Conservation (phyloP, 495 filamentous ascomycete species). For the Penicillium manginii region DNA sequence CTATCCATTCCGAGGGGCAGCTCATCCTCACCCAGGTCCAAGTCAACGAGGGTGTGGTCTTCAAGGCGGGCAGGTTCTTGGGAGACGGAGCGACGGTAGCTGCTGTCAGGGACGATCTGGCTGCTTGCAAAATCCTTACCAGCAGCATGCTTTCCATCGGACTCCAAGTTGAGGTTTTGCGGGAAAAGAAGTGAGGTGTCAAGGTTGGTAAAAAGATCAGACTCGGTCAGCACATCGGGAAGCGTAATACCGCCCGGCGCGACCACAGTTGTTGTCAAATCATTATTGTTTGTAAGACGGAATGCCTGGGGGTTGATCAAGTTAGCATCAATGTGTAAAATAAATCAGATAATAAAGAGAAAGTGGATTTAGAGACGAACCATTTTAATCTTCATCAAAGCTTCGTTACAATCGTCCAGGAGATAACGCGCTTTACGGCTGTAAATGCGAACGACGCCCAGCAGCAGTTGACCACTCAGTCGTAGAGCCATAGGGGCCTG, state of each 20-base stretch:
- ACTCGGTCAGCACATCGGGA: slow-evolving; percentile 86
- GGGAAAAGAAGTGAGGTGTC: slow-evolving; percentile 76
- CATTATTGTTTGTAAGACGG: slow-evolving; percentile 77
- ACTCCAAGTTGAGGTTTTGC: slow-evolving; percentile 62
- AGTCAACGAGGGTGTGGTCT: slow-evolving; percentile 53
- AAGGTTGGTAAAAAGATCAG: slow-evolving; percentile 78
- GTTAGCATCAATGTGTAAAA: slow-evolving; percentile 28
- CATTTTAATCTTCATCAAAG: slow-evolving; percentile 97
- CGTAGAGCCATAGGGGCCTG: slow-evolving; percentile 95
- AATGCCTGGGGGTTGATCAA: slow-evolving; percentile 60
- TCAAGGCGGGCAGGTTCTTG: slow-evolving; percentile 54
- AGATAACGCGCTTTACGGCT: slow-evolving; percentile 95
- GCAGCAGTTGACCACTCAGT: slow-evolving; percentile 87
- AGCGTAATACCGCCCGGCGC: slow-evolving; percentile 73
- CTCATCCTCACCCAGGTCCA: slow-evolving; percentile 56
- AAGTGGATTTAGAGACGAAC: slow-evolving; percentile 51
- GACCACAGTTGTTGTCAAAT: slow-evolving; percentile 71
- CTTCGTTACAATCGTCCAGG: slow-evolving; percentile 96
- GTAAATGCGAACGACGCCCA: slow-evolving; percentile 97
- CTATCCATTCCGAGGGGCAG: slow-evolving; percentile 52
- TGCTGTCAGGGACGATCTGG: slow-evolving; percentile 70
- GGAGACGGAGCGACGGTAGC: slow-evolving; percentile 51
- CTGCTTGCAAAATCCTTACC: slow-evolving; percentile 66
- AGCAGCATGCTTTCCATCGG: slow-evolving; percentile 60
- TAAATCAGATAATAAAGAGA: background rate